Conservation (phyloP, 192 early-diverging fungal genomes). For the Coemansia sp. region DNA sequence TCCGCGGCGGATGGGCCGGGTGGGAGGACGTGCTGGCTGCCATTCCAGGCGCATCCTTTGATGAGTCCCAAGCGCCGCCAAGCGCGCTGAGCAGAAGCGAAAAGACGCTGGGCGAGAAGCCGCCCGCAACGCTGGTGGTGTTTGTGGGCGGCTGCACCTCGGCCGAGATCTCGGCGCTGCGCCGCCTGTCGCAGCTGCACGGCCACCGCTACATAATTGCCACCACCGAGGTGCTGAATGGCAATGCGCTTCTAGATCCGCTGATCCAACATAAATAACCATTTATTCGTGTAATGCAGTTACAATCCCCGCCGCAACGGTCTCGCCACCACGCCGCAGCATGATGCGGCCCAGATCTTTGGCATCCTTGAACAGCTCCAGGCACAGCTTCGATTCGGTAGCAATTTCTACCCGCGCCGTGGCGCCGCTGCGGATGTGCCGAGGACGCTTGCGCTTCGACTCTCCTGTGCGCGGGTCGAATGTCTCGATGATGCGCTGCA, state of each 20-base stretch:
- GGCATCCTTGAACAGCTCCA: constrained; percentile 82
- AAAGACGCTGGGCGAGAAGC: constrained; percentile 55
- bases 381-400: constrained; percentile 69
- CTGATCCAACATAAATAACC: constrained; percentile 22
- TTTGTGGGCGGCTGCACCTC: constrained; percentile 95
- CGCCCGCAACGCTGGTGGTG: constrained; percentile 77
- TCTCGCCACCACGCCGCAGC: constrained; percentile 80
- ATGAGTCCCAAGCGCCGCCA: constrained; percentile 63
- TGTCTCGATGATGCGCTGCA: constrained; percentile 72
- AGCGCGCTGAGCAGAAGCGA: constrained; percentile 36
- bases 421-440: constrained; percentile 56
- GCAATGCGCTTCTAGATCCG: constrained; percentile 71
- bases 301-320: constrained; percentile 86
- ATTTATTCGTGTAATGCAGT: constrained; percentile 23
- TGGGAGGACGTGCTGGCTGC: constrained; percentile 80
- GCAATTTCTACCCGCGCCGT: constrained; percentile 84
- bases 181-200: constrained; percentile 78
- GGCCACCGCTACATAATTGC: constrained; percentile 80
- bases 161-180: constrained; percentile 89
- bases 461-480: constrained; percentile 83
- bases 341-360: constrained; percentile 87
- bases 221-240: constrained; percentile 89
- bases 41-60: constrained; percentile 79
- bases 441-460: constrained; percentile 80
- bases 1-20: constrained; percentile 76